A percentile compares a stretch with the other conserved stretches of the same genome.
These are phyloP conservation scores for Beauveria sp. DNA, from an alignment of 2,329 filamentous ascomycete genomes.

Conservation along the genomic window DNA sequence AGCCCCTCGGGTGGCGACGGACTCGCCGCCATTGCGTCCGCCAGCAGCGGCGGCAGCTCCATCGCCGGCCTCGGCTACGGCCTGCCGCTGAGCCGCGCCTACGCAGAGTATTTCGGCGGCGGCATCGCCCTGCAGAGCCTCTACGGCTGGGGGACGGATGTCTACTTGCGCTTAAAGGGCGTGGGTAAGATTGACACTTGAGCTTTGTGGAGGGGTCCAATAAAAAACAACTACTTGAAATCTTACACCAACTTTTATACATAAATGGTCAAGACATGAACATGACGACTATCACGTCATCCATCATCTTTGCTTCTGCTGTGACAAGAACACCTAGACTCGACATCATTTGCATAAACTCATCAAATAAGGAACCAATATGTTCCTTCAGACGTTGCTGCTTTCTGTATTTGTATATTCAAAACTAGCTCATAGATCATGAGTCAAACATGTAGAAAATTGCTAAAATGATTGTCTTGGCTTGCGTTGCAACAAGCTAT, in stretches of 20 bases:
- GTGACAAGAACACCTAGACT: neutral
- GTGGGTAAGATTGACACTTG: constrained; percentile 45
- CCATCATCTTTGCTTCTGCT: neutral
- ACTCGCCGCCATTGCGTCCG: constrained; percentile 66
- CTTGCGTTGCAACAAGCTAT: neutral
- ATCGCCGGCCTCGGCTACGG: constrained; percentile 94
- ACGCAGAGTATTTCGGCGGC: constrained; percentile 96
- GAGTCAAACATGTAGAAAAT: neutral
- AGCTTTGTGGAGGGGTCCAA: neutral
- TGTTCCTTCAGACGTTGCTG: neutral
- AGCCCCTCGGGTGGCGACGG: constrained; percentile 41
- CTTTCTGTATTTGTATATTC: neutral
- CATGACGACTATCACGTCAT: neutral
- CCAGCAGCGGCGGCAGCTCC: constrained; percentile 66
- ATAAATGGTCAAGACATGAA: neutral
- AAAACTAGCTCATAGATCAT: neutral
- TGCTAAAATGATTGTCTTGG: neutral
- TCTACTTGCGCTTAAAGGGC: constrained; percentile 58
- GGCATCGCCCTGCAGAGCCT: constrained; percentile 92
- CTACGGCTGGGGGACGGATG: constrained; percentile 81
- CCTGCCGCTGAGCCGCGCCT: constrained; percentile 80
- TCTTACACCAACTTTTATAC: neutral
- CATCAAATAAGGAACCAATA: no score
- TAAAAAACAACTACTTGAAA: neutral
- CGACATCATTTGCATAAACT: neutral